Conservation (phyloP, 129 eudicot genomes). For the Helianthus tuberosus region DNA sequence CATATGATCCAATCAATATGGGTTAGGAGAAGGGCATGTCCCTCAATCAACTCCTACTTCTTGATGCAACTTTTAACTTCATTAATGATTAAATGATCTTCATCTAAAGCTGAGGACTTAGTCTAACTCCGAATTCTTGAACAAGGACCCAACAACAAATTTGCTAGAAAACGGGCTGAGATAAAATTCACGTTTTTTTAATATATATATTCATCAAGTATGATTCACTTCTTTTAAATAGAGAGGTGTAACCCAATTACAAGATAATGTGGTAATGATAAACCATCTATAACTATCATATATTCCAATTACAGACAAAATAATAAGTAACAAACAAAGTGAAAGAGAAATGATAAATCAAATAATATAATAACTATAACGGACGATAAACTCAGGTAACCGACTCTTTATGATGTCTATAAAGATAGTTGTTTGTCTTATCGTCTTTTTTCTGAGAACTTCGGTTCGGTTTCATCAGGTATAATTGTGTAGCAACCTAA, state of each 20-base stretch:
- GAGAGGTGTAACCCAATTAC: too few species aligned
- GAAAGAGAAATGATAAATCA: too few species aligned
- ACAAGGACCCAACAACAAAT: neutral
- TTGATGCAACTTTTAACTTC: conserved; percentile 42
- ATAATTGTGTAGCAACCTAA: neutral
- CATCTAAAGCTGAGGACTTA: conserved; percentile 26
- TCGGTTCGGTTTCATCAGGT: neutral
- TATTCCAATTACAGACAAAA: too few species aligned
- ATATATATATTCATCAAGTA: too few species aligned
- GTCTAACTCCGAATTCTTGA: neutral
- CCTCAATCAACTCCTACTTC: conserved; percentile 47
- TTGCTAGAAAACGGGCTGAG: neutral
- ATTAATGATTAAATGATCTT: conserved; percentile 29
- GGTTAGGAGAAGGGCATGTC: conserved; percentile 51
- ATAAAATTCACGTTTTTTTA: too few species aligned
- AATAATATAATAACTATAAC: too few species aligned
- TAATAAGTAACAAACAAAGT: too few species aligned
- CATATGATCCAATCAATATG: conserved; percentile 64
- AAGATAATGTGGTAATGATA: too few species aligned
- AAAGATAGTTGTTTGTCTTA: neutral
- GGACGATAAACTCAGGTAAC: too few species aligned
- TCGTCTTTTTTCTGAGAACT: neutral
- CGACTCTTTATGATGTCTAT: neutral
- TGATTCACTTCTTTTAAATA: too few species aligned
- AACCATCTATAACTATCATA: too few species aligned